Percentiles rank a stretch among this genome's conserved stretches.
phyloP scores from a whole-genome alignment of 1,284 basidiomycete genomes.

The Athelia sp. region DNA sequence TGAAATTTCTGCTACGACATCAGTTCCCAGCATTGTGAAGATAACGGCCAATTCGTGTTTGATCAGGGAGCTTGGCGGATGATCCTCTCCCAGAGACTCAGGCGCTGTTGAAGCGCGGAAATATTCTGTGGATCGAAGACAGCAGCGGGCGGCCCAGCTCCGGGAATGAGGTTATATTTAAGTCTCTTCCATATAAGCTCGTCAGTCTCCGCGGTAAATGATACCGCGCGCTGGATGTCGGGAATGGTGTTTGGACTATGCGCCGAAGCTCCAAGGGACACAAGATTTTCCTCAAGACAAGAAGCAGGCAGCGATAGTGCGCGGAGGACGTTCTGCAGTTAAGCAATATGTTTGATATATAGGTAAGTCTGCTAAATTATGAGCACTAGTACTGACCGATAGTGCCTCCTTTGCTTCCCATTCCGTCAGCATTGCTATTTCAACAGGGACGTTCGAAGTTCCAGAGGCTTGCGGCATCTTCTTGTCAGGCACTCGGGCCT shows the following conservation, averaged over 20 bases:
- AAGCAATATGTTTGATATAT: neutral
- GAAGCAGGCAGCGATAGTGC: neutral
- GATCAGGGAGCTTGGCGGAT: neutral
- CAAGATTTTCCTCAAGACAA: neutral
- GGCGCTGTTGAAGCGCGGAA: conserved; percentile 8
- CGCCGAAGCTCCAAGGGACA: neutral
- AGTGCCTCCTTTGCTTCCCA: neutral
- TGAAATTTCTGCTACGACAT: no score
- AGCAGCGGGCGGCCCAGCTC: neutral
- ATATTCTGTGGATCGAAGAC: conserved; percentile 8
- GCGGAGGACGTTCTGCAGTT: neutral
- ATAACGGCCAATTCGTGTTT: neutral
- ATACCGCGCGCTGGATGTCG: conserved; percentile 7
- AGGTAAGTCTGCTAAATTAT: neutral
- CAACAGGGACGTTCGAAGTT: neutral
- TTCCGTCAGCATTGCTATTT: neutral
- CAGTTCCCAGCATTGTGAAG: no score
- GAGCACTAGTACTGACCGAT: neutral
- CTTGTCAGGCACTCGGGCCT: neutral
- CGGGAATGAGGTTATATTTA: neutral
- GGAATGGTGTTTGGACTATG: neutral
- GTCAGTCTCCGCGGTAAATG: conserved; percentile 7
- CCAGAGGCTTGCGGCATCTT: neutral
- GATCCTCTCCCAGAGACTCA: conserved; percentile 11
- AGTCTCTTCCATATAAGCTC: conserved; percentile 12